These are phyloP conservation scores for Dalbergia cochinchinensis DNA, from an alignment of 306 rosid species.

Conservation along the genomic window DNA sequence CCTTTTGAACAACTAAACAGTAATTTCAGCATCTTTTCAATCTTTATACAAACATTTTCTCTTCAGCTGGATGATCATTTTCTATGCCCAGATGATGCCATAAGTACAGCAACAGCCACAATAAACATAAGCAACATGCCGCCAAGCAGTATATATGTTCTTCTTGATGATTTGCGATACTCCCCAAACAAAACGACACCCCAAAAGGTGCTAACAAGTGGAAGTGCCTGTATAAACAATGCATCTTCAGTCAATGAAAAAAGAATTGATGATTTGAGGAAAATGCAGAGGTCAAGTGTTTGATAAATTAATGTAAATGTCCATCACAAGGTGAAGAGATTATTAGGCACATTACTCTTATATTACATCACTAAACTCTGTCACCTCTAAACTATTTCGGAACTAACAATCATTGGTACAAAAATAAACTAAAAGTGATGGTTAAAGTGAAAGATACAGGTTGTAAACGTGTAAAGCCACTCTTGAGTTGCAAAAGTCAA, in stretches of 20 bases:
- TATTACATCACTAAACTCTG: too few species aligned
- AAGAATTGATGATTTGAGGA: background rate
- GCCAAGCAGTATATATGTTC: constrained; percentile 67
- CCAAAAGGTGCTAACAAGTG: constrained; percentile 94
- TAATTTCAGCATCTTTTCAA: background rate
- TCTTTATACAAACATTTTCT: background rate
- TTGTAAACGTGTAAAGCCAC: too few species aligned
- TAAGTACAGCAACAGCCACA: constrained; percentile 73
- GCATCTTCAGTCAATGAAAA: background rate
- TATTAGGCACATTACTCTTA: too few species aligned
- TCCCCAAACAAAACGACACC: constrained; percentile 82
- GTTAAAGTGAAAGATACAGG: too few species aligned
- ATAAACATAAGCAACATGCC: constrained; percentile 83
- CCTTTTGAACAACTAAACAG: background rate
- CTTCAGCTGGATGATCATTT: constrained; percentile 50
- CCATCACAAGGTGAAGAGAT: background rate
- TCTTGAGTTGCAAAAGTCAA: too few species aligned
- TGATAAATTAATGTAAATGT: too few species aligned
- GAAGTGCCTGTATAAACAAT: constrained; percentile 75
- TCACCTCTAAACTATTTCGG: too few species aligned
- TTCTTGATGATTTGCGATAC: constrained; percentile 79
- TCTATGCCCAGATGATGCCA: constrained; percentile 87
- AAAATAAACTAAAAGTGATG: too few species aligned
- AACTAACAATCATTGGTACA: too few species aligned
- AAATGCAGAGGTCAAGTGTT: background rate